Evolutionary conservation across 2,329 filamentous ascomycete species (phyloP).

Genomic region (Sclerotinia sclerotiorum): DNA sequence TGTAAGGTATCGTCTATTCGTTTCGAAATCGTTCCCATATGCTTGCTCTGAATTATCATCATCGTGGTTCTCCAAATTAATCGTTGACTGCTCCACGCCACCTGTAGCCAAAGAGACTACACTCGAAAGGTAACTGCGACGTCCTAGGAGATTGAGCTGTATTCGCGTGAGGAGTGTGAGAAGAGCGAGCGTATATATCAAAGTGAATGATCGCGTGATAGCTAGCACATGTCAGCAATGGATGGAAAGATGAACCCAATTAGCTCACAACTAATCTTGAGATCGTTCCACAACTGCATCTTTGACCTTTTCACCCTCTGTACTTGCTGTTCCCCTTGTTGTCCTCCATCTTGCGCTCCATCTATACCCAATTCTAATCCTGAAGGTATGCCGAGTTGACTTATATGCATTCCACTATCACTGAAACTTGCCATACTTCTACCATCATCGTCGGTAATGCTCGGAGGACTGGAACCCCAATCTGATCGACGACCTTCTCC

Average conservation of each 20-base stretch:
- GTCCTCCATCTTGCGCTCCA: constrained; percentile 45
- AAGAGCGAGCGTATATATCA: constrained; percentile 87
- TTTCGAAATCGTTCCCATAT: constrained; percentile 93
- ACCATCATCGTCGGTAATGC: constrained; percentile 78
- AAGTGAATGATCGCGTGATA: constrained; percentile 84
- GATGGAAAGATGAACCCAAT: constrained; percentile 26
- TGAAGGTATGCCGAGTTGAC: constrained; percentile 64
- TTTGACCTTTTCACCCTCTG: constrained; percentile 72
- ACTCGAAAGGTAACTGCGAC: constrained; percentile 91
- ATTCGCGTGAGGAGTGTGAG: constrained; percentile 90
- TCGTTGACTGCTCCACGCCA: constrained; percentile 66
- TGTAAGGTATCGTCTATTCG: constrained; percentile 89
- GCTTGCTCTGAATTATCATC: constrained; percentile 80
- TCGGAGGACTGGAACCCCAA: constrained; percentile 49
- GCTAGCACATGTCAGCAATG: constrained; percentile 51
- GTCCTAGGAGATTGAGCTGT: constrained; percentile 93
- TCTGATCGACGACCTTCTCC: constrained; percentile 50
- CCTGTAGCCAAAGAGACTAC: constrained; percentile 88
- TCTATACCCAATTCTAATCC: constrained; percentile 46
- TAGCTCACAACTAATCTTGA: constrained; percentile 86
- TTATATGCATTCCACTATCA: constrained; percentile 80
- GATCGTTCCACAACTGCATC: constrained; percentile 92
- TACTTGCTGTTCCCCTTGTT: constrained; percentile 45
- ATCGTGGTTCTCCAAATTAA: constrained; percentile 90
- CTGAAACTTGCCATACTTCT: constrained; percentile 75